Evolutionary conservation across 768 basidiomycete species (phyloP).

Genomic region (Amanita pallidorosea): DNA sequence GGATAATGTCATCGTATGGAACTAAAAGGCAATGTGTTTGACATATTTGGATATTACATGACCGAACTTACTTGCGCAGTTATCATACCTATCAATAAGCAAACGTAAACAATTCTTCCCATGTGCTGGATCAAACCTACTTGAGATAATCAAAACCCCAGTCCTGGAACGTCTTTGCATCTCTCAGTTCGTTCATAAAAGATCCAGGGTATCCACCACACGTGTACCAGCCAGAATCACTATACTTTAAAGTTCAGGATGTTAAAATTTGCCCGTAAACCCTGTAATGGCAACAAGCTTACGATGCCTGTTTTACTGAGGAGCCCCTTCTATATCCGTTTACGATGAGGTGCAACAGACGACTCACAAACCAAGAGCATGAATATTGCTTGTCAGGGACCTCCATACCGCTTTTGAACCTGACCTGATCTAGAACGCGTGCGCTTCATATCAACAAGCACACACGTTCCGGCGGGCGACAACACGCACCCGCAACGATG

Average conservation of each 20-base stretch:
- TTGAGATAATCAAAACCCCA: conserved; percentile 66
- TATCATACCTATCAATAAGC: conserved; percentile 31
- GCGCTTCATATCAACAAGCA: not conserved
- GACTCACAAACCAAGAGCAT: conserved; percentile 44
- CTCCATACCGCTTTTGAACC: conserved; percentile 49
- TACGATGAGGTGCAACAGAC: not conserved
- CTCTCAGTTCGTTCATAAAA: conserved; percentile 46
- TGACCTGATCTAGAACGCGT: conserved; percentile 30
- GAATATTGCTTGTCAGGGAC: conserved; percentile 44
- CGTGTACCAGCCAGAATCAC: conserved; percentile 45
- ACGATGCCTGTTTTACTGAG: conserved; percentile 32
- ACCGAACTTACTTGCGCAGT: conserved; percentile 34
- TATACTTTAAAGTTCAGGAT: not conserved
- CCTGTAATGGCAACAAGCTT: conserved; percentile 7
- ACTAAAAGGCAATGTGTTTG: conserved; percentile 20
- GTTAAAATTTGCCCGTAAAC: not conserved
- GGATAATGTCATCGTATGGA: conserved; percentile 47
- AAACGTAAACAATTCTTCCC: not conserved
- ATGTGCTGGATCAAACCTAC: conserved; percentile 18
- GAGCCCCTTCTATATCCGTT: not conserved
- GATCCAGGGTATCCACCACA: conserved; percentile 58
- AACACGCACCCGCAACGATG: conserved; percentile 36
- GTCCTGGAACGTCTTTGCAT: conserved; percentile 43
- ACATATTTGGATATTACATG: not conserved
- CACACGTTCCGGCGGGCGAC: not conserved